These are phyloP conservation scores for Leccinum disarticulatum DNA, from an alignment of 768 basidiomycete species.

Conservation along the genomic window DNA sequence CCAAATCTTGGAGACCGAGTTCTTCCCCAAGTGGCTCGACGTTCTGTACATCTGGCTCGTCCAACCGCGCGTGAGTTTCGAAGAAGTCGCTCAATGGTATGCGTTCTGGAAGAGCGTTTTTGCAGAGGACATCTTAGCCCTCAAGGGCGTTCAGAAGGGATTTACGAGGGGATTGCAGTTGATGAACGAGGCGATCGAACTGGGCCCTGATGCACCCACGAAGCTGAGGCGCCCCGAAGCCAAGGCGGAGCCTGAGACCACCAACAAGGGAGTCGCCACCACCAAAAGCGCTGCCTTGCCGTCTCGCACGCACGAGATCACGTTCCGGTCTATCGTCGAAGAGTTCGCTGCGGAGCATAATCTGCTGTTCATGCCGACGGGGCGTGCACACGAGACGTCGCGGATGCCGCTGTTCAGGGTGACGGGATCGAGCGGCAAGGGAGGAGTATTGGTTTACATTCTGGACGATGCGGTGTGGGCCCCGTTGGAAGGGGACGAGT, in stretches of 20 bases:
- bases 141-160: constrained; percentile 69
- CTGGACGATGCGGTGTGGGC: constrained; percentile 95
- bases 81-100: constrained; percentile 94
- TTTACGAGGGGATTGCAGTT: constrained; percentile 88
- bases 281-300: constrained; percentile 40
- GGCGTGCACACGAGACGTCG: constrained; percentile 78
- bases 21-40: constrained; percentile 97
- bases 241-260: constrained; percentile 43
- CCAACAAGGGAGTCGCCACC: constrained; percentile 29
- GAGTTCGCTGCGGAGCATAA: constrained; percentile 85
- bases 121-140: constrained; percentile 63
- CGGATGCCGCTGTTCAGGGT: constrained; percentile 90
- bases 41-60: constrained; percentile 90
- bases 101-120: constrained; percentile 83
- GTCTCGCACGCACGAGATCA: constrained; percentile 73
- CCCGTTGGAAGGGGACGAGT: constrained; percentile 56
- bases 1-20: constrained; percentile 84
- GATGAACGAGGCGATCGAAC: constrained; percentile 91
- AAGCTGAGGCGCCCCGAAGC: constrained; percentile 69
- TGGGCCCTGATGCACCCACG: constrained; percentile 74
- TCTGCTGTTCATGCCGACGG: constrained; percentile 85
- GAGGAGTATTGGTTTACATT: constrained; percentile 87
- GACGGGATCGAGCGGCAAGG: constrained; percentile 79
- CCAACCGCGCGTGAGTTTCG: constrained; percentile 84
- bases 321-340: constrained; percentile 91